Percentiles rank a stretch among this genome's conserved stretches.
phyloP scores from a whole-genome alignment of 148 eudicot genomes.

The Spergularia marina region DNA sequence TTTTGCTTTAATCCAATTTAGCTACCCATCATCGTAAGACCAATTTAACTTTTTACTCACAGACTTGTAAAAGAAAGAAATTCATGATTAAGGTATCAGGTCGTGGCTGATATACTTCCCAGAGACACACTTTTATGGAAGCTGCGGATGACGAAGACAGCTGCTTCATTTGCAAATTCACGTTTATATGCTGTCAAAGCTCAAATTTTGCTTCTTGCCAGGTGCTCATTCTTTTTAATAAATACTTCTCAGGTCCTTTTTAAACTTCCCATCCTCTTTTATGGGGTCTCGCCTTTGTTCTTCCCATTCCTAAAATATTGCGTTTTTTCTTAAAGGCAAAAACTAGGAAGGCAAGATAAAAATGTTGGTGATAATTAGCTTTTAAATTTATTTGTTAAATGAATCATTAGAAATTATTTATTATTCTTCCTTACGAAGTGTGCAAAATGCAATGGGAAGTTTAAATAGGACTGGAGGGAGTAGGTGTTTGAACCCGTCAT shows the following conservation, averaged over 20 bases:
- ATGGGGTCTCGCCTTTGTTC: too few relatives aligned
- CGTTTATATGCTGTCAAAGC: conserved; percentile 43
- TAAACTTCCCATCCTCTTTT: too few relatives aligned
- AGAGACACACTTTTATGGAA: conserved; percentile 46
- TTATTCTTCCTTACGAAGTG: too few relatives aligned
- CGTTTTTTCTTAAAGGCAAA: too few relatives aligned
- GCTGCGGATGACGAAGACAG: conserved; percentile 41
- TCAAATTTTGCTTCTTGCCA: conserved; percentile 44
- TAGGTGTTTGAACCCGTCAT: neutral
- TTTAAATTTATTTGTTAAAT: too few relatives aligned
- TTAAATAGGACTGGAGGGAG: too few relatives aligned
- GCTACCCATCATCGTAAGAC: neutral
- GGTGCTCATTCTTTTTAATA: conserved; percentile 23
- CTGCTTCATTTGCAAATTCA: conserved; percentile 34
- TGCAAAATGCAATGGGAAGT: too few relatives aligned
- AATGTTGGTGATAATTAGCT: too few relatives aligned
- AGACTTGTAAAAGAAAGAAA: neutral
- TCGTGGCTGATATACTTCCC: conserved; percentile 39
- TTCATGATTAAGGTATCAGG: conserved; percentile 34
- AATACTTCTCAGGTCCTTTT: too few relatives aligned
- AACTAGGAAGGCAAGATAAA: too few relatives aligned
- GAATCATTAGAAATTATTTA: too few relatives aligned
- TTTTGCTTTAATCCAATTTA: neutral
- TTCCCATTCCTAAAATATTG: too few relatives aligned
- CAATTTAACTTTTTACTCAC: neutral